These are phyloP conservation scores for Diospyros lotus DNA, from an alignment of 148 eudicot genomes.

Conservation along the genomic window DNA sequence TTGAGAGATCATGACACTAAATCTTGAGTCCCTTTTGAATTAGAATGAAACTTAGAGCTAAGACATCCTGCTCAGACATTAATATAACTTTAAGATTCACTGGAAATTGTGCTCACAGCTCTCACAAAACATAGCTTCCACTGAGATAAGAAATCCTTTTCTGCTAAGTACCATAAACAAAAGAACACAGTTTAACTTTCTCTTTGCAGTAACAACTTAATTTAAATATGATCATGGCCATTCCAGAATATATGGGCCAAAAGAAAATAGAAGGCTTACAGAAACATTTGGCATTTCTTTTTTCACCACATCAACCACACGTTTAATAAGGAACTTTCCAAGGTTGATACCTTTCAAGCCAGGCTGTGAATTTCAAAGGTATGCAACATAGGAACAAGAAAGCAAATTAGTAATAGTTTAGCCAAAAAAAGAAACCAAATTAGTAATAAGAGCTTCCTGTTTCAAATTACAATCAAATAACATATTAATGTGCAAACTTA, in stretches of 20 bases:
- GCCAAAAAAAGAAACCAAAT: too few relatives aligned
- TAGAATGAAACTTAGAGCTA: neutral
- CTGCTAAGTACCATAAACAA: neutral
- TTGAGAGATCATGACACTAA: neutral
- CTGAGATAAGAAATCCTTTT: neutral
- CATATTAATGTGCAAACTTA: constrained; percentile 19
- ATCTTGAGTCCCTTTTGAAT: neutral
- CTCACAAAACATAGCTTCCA: neutral
- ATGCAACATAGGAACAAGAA: constrained; percentile 8
- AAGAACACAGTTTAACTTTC: too few relatives aligned
- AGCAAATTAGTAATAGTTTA: neutral
- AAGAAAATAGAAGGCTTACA: constrained; percentile 47
- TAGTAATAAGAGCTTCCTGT: neutral
- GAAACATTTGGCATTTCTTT: constrained; percentile 81
- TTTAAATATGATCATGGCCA: neutral
- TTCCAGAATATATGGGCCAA: neutral
- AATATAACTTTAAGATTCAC: neutral
- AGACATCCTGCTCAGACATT: neutral
- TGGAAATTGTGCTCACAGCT: neutral
- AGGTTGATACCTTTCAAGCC: constrained; percentile 91
- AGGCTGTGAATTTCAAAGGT: constrained; percentile 53
- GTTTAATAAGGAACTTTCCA: constrained; percentile 94
- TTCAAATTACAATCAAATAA: too few relatives aligned
- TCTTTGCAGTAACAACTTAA: too few relatives aligned
- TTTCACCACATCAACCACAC: constrained; percentile 87